Base-by-base conservation (phyloP, 345 rosid species). In the Arabis alpina region DNA sequence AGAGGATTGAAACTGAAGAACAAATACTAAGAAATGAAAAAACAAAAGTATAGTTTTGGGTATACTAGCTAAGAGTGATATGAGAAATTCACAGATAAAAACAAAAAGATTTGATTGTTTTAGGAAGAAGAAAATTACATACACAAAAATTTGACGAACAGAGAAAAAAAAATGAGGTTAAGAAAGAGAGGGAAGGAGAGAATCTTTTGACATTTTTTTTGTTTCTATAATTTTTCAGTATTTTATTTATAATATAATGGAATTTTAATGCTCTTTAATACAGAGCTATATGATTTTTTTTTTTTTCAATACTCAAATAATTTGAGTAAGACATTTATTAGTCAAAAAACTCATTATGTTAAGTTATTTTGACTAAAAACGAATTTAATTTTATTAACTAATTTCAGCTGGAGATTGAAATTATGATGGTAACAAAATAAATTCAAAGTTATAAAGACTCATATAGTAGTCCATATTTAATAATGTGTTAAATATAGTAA, bases 161-260 rank as follows among this genome's bases (percentile, higher is more conserved):
- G 67, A 19, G 55, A 4, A 13, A 19, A 23, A 40, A 50, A 6
- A 19, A 36, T 0, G 48, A 37, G 47, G 55, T 57, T 64, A 36
- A 47, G 43, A 43, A 66, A 66, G 68, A 52, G 73, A 39, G 54
- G 64, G 69, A 54, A 67, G 37, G 30, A 16, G 45, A 61, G 64
- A 61, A 61, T 60, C 69, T 75, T 74, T 61, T 68, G 56, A 60
- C 78, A 59, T 52, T 36, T 67, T 49, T 61, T 52, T 25, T 67
- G 30, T 52, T 59, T 27, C 32, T 19, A 7, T n/a, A 6, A 9
- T 19, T 48, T 49, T 66, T 8, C 15, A 12, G n/a, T 52, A 51
- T 11, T 8, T 52, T 74, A 13, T 5, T 23, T 4, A 16, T 40
- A 48, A 44, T 4, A 16, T 40, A 48, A 44, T 30, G 1, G 0